Percentiles rank a stretch among this genome's conserved stretches.
phyloP scores from a whole-genome alignment of 176 grass and related monocot species.

The Oryza meyeriana region DNA sequence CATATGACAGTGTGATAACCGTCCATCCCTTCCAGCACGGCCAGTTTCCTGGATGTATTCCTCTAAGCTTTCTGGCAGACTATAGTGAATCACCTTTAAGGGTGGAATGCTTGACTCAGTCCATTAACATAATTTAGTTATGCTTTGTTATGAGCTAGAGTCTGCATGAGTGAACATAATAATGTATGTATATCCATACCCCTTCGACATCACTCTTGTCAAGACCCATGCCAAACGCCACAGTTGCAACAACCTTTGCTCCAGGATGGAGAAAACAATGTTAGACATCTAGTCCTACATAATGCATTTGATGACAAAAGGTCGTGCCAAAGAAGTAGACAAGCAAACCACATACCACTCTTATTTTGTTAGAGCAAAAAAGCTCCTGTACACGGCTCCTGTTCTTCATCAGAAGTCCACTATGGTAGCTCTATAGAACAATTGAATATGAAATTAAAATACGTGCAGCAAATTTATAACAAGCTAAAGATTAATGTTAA shows the following conservation, averaged over 20 bases:
- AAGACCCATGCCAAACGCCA: conserved; percentile 98
- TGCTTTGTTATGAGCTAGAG: neutral
- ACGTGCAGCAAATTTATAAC: conserved; percentile 9
- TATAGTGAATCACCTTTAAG: conserved; percentile 92
- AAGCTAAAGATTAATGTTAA: conserved; percentile 40
- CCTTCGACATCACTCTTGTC: conserved; percentile 98
- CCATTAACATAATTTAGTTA: conserved; percentile 26
- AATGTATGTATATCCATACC: conserved; percentile 50
- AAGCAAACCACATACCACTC: conserved; percentile 70
- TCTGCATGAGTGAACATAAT: neutral
- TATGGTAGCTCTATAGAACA: conserved; percentile 72
- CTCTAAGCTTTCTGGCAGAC: conserved; percentile 95
- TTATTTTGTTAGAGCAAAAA: conserved; percentile 90
- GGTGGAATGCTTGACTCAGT: conserved; percentile 29
- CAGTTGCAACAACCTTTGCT: conserved; percentile 83
- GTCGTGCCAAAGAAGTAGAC: conserved; percentile 3
- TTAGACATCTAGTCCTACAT: neutral
- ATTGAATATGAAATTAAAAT: conserved; percentile 17
- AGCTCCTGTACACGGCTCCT: conserved; percentile 69
- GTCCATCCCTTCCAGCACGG: conserved; percentile 86
- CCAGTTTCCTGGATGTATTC: conserved; percentile 98
- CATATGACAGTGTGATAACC: conserved; percentile 87
- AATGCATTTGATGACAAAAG: conserved; percentile 7
- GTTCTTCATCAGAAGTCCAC: conserved; percentile 84
- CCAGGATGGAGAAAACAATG: neutral